These are phyloP conservation scores for Candida lessepsii DNA, from an alignment of 805 yeast species.

Conservation along the genomic window DNA sequence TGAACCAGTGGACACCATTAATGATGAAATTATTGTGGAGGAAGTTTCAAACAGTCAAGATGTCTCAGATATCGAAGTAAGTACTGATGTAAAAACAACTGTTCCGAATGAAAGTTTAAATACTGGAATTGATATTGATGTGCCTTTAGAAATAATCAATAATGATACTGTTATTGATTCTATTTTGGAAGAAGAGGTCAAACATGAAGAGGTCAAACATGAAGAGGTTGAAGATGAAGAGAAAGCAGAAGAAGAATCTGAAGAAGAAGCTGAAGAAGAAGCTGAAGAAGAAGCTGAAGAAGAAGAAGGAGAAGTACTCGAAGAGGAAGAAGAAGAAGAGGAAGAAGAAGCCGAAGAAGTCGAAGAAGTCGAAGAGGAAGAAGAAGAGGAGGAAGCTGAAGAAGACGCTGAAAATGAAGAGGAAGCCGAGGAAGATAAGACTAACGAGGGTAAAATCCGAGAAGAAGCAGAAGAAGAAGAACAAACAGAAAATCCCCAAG, in stretches of 20 bases:
- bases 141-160: background rate
- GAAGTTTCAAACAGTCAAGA: conserved; percentile 11
- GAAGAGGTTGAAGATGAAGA: conserved; percentile 8
- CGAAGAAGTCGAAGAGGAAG: conserved; percentile 3
- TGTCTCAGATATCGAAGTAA: conserved; percentile 6
- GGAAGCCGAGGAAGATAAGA: background rate
- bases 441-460: background rate
- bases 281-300: conserved; percentile 5
- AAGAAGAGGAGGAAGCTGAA: conserved; percentile 2
- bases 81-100: conserved; percentile 6
- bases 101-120: conserved; percentile 6
- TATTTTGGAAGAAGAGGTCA: background rate
- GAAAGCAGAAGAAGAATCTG: conserved; percentile 11
- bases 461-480: background rate
- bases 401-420: background rate
- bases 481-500: background rate
- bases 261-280: conserved; percentile 8
- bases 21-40: conserved; percentile 10
- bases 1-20: conserved; percentile 9
- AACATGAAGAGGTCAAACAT: conserved; percentile 3
- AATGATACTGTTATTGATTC: background rate
- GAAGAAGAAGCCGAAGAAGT: conserved; percentile 2
- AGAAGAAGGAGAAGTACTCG: conserved; percentile 5
- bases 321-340: conserved; percentile 1
- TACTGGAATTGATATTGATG: conserved; percentile 6